Evolutionary conservation across 768 basidiomycete species (phyloP).

Genomic region (Suillus tomentosus): DNA sequence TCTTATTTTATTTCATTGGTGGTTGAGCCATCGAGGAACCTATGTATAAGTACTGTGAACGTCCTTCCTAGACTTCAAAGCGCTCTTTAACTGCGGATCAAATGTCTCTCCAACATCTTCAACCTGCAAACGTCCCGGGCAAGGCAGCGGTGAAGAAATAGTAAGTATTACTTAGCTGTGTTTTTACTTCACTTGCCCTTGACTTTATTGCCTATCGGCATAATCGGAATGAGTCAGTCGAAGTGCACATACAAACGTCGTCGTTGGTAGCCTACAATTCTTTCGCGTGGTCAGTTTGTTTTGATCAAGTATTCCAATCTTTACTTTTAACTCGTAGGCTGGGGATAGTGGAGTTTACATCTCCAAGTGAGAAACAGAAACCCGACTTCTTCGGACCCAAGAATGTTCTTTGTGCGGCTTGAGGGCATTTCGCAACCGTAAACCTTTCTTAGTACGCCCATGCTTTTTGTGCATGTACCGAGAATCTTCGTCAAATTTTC

Average conservation of each 20-base stretch:
- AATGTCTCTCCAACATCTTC: background rate
- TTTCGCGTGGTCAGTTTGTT: too few relatives aligned
- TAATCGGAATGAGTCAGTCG: constrained; percentile 27
- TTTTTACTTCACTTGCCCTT: background rate
- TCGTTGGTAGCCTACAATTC: constrained; percentile 17
- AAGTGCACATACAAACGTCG: constrained; percentile 30
- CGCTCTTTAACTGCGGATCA: background rate
- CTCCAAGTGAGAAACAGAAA: background rate
- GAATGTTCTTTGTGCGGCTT: background rate
- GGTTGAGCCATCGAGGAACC: too few relatives aligned
- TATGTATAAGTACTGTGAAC: background rate
- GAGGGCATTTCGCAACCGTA: background rate
- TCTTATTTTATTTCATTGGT: too few relatives aligned
- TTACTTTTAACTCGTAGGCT: too few relatives aligned
- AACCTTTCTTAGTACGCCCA: background rate
- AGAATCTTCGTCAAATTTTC: too few relatives aligned
- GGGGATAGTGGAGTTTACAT: background rate
- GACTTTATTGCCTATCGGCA: background rate
- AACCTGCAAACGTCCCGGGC: background rate
- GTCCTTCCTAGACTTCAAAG: background rate
- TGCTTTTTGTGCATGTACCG: background rate
- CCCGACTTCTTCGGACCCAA: background rate
- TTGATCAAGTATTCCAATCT: background rate
- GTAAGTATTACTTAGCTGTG: background rate
- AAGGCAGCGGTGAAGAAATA: background rate